Evolutionary conservation across 2,329 filamentous ascomycete species (phyloP).

Genomic region (Pseudopyricularia cyperi): DNA sequence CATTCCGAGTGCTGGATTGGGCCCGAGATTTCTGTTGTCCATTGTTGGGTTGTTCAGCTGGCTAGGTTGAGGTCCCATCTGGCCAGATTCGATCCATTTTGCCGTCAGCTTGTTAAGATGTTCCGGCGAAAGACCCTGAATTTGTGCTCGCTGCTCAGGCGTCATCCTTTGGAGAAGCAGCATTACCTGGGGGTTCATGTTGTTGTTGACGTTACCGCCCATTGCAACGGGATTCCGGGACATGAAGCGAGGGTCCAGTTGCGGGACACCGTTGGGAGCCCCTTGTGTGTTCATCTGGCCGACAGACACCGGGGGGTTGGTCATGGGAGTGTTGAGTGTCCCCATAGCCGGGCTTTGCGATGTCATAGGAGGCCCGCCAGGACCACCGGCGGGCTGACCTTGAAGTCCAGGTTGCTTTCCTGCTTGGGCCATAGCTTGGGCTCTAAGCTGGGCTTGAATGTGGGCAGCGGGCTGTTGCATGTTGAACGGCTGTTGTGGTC

Average conservation of each 20-base stretch:
- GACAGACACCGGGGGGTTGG: constrained; percentile 30
- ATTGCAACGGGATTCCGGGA: constrained; percentile 30
- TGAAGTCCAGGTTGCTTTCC: constrained; percentile 31
- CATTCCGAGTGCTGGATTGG: neutral
- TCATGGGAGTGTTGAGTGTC: constrained; percentile 34
- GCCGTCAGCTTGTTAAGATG: constrained; percentile 33
- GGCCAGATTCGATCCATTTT: constrained; percentile 1
- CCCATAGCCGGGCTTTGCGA: constrained; percentile 48
- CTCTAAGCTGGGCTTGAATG: constrained; percentile 13
- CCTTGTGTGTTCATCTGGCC: constrained; percentile 27
- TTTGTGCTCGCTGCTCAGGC: constrained; percentile 29
- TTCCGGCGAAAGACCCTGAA: constrained; percentile 30
- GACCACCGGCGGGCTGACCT: constrained; percentile 35
- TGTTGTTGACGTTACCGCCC: constrained; percentile 21
- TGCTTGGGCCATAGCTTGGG: constrained; percentile 21
- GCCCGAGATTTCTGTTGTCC: constrained; percentile 4
- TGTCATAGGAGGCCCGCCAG: constrained; percentile 33
- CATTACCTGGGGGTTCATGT: constrained; percentile 19
- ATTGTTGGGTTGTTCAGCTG: constrained; percentile 14
- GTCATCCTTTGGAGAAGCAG: constrained; percentile 30
- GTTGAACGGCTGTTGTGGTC: constrained; percentile 21
- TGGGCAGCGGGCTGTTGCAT: constrained; percentile 25
- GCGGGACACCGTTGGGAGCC: constrained; percentile 33
- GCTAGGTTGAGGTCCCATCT: constrained; percentile 9
- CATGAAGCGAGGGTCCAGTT: constrained; percentile 40